Evolutionary conservation across 1,139 yeast genomes (phyloP), one percentile per base, ranked within the genome.

Genomic region (Yamadazyma mexicana): DNA sequence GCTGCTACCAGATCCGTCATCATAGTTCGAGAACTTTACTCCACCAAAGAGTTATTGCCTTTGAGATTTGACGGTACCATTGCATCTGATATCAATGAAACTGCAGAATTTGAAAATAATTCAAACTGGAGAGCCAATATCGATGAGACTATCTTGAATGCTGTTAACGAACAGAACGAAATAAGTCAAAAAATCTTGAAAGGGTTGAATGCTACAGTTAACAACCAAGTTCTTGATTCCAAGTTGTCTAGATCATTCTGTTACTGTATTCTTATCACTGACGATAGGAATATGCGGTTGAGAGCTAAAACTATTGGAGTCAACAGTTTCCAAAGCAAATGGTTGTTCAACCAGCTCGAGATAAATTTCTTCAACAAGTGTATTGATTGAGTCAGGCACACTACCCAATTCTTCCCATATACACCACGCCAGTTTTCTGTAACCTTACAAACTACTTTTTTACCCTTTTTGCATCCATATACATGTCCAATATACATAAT

Each of bases 1-100:
- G 85, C 91, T 1, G 92, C 92, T 1, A 84, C 92, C 0, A 66
- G 92, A 42, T 85, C 89, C 1, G 89, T 85, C 14, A 82, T 84
- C 14, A 81, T 84, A 5, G 75, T 84, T 24, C 69, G 91, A 44
- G 89, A 83, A 51, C 63, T 85, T 40, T 81, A 80, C 51, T 59
- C 73, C 22, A 81, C 84, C 34, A 69, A 74, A 45, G 78, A 71
- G 40, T 58, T 77, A 50, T 44, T 71, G 18, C 78, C 78, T 2
- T 60, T 77, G 32, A 62, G 83, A 42, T 77, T 76, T 36, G 81
- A 78, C 55, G 83, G 83, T 16, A 66, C 79, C 0, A 65, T 73
- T 35, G 83, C 83, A 1, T 65, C 73, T 27, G 77, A 76, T 44
- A 68, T 79, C 40, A 76, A 76, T 52, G 75, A 77, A 62, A 69